These are phyloP conservation scores for Escovopsis sp. DNA, from an alignment of 2,329 filamentous ascomycete genomes.

Conservation along the genomic window DNA sequence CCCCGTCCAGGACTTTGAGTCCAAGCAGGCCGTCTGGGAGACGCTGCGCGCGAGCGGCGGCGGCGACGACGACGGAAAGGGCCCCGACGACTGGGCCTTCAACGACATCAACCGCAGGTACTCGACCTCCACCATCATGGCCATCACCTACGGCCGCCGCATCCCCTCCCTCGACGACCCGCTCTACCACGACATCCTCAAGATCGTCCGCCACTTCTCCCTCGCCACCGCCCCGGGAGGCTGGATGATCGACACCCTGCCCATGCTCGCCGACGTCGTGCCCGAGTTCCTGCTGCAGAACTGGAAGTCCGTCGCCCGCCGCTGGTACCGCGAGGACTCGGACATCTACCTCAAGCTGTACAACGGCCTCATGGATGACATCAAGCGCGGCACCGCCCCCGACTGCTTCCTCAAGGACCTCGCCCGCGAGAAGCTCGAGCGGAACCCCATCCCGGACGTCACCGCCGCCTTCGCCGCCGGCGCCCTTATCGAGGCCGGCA, in stretches of 20 bases:
- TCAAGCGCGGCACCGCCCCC: constrained; percentile 5
- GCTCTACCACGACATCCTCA: constrained; percentile 8
- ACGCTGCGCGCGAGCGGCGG: not conserved
- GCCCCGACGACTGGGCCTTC: constrained; percentile 2
- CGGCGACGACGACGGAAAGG: too few relatives aligned
- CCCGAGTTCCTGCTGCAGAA: constrained; percentile 3
- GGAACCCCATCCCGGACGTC: constrained; percentile 9
- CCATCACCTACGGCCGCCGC: constrained; percentile 9
- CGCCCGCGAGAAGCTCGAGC: constrained; percentile 5
- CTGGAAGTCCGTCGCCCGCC: constrained; percentile 3
- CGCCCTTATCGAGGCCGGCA: constrained; percentile 10
- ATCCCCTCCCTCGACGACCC: constrained; percentile 9
- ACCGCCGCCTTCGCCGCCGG: constrained; percentile 6
- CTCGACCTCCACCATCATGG: constrained; percentile 10
- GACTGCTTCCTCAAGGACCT: constrained; percentile 10
- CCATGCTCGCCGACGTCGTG: constrained; percentile 3
- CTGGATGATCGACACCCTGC: constrained; percentile 4
- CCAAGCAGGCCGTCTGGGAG: constrained; percentile 7
- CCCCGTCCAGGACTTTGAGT: constrained; percentile 10
- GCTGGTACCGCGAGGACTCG: constrained; percentile 9
- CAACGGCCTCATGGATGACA: constrained; percentile 4
- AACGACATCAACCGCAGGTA: constrained; percentile 10
- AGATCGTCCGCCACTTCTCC: constrained; percentile 7
- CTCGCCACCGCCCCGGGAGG: constrained; percentile 2
- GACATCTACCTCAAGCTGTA: constrained; percentile 9